phyloP scores from a whole-genome alignment of 331 rosid species.

The Dryas integrifolia region DNA sequence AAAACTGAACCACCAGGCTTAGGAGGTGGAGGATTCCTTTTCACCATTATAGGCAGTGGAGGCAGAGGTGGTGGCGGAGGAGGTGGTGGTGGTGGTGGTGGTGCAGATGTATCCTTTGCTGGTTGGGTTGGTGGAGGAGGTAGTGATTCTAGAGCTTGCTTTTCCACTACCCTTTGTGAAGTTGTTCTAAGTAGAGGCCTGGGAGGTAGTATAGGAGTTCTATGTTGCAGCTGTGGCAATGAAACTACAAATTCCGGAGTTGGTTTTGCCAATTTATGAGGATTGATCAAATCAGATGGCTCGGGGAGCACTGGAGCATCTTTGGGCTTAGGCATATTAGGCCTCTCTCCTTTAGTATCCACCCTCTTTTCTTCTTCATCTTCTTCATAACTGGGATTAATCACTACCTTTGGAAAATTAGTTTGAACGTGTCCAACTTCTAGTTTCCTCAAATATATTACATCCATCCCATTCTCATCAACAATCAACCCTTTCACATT shows the following conservation, averaged over 20 bases:
- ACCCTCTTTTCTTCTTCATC: constrained; percentile 24
- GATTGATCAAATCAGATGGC: constrained; percentile 39
- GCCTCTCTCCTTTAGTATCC: constrained; percentile 15
- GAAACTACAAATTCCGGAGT: constrained; percentile 30
- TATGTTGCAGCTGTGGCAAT: constrained; percentile 18
- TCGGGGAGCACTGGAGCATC: constrained; percentile 46
- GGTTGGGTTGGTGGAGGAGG: constrained; percentile 32
- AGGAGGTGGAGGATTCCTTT: constrained; percentile 28
- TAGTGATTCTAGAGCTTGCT: constrained; percentile 27
- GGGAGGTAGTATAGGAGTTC: constrained; percentile 21
- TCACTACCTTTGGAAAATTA: constrained; percentile 37
- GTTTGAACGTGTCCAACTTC: constrained; percentile 38
- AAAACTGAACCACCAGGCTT: constrained; percentile 18
- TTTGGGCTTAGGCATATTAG: constrained; percentile 29
- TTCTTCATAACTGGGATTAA: constrained; percentile 32
- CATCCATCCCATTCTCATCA: constrained; percentile 77
- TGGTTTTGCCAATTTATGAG: constrained; percentile 18
- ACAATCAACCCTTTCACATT: constrained; percentile 58
- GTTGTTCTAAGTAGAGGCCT: constrained; percentile 24
- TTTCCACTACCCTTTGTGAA: constrained; percentile 32
- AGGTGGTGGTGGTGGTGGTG: constrained; percentile 18
- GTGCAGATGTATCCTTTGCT: constrained; percentile 2
- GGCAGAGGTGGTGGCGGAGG: constrained; percentile 29
- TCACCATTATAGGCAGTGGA: constrained; percentile 27
- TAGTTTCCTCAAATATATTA: constrained; percentile 64